phyloP scores from a whole-genome alignment of 164 flowering plant genomes.

The Nelumbo lutea region DNA sequence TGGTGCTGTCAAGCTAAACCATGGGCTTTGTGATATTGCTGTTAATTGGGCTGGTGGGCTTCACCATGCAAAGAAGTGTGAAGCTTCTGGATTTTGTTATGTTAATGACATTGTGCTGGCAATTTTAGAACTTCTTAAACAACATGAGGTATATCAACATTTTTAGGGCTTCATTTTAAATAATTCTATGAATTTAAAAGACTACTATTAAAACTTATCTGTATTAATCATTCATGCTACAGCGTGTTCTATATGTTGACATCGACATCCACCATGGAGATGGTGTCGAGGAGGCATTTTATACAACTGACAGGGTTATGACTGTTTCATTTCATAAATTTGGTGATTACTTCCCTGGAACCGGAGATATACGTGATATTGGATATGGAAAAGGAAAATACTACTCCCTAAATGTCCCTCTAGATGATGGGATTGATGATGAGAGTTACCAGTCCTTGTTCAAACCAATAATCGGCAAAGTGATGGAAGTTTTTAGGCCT shows the following conservation, averaged over 20 bases:
- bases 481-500: constrained; percentile 68
- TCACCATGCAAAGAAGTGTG: constrained; percentile 63
- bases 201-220: not conserved
- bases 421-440: constrained; percentile 58
- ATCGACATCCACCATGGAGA: constrained; percentile 66
- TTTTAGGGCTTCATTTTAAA: constrained; percentile 1
- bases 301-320: constrained; percentile 63
- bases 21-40: constrained; percentile 42
- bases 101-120: constrained; percentile 50
- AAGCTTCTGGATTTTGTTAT: constrained; percentile 25
- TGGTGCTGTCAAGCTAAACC: constrained; percentile 46
- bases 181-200: too few relatives aligned
- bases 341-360: constrained; percentile 64
- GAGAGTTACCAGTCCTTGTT: constrained; percentile 50
- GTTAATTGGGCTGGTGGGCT: constrained; percentile 65
- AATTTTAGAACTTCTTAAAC: constrained; percentile 50
- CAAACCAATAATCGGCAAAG: constrained; percentile 63
- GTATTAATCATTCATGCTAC: constrained; percentile 8
- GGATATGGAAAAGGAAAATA: constrained; percentile 49
- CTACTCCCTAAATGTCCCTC: constrained; percentile 52
- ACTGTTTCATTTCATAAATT: constrained; percentile 64
- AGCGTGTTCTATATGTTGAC: constrained; percentile 60
- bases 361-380: constrained; percentile 48
- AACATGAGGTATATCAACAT: constrained; percentile 30
- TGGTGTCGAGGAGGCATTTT: constrained; percentile 64